Percentiles rank a stretch among this genome's conserved stretches.
Evolutionary conservation across 805 yeast genomes (phyloP).

Genomic region (Grigorovia transvaalensis): DNA sequence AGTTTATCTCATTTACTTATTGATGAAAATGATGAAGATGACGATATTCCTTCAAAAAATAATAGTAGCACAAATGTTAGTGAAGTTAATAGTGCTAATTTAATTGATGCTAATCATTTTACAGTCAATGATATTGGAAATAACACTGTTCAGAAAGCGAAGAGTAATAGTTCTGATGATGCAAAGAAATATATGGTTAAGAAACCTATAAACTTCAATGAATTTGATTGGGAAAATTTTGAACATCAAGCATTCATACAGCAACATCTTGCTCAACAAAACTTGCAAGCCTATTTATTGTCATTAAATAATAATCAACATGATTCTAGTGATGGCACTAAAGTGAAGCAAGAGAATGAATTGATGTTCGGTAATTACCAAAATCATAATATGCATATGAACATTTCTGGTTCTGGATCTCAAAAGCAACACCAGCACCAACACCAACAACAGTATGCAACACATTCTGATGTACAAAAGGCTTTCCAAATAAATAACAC

Average conservation of each 20-base stretch:
- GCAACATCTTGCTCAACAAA: conserved; percentile 28
- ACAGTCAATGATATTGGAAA: neutral
- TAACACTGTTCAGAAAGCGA: neutral
- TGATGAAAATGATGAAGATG: conserved; percentile 24
- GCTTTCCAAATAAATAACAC: neutral
- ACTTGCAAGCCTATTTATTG: conserved; percentile 24
- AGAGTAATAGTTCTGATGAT: conserved; percentile 1
- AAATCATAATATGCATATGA: neutral
- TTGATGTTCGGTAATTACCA: neutral
- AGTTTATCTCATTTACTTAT: conserved; percentile 43
- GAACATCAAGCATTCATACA: conserved; percentile 28
- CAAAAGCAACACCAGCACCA: too few relatives aligned
- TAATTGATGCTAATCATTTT: neutral
- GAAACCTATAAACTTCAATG: conserved; percentile 24
- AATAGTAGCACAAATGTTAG: neutral
- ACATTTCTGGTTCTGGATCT: neutral
- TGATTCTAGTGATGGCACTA: neutral
- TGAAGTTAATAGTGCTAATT: neutral
- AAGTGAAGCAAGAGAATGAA: neutral
- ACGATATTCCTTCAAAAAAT: neutral
- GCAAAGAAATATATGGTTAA: conserved; percentile 22
- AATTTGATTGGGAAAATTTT: conserved; percentile 28
- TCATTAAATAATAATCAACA: conserved; percentile 12
- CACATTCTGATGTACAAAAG: neutral
- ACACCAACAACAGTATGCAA: neutral